A percentile compares a stretch with the other conserved stretches of the same genome.
Evolutionary conservation across 2,329 filamentous ascomycete species (phyloP).

Genomic region (Myriosclerotinia scirpicola): DNA sequence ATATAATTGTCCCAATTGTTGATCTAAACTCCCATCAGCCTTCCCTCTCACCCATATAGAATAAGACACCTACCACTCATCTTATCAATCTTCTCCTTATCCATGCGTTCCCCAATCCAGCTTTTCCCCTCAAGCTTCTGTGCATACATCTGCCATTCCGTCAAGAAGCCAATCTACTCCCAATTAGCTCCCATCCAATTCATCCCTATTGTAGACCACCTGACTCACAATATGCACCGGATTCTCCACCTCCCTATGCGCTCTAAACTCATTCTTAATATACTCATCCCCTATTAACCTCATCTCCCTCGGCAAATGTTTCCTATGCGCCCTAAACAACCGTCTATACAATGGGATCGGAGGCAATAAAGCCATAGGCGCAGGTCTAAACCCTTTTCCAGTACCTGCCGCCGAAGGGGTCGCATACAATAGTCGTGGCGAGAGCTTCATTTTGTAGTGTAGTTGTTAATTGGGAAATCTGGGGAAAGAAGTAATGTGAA

Average conservation of each 20-base stretch:
- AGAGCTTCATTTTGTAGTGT: conserved; percentile 32
- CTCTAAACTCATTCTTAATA: conserved; percentile 87
- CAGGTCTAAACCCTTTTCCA: conserved; percentile 31
- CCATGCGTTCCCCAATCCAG: conserved; percentile 84
- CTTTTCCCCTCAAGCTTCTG: conserved; percentile 85
- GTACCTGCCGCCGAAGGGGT: conserved; percentile 33
- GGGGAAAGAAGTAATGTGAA: conserved; percentile 12
- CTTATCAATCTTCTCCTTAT: conserved; percentile 80
- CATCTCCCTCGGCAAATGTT: conserved; percentile 70
- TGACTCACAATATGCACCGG: conserved; percentile 78
- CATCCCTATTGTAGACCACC: background rate
- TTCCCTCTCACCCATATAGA: background rate
- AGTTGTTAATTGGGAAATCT: conserved; percentile 8
- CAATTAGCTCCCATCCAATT: background rate
- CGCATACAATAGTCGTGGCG: conserved; percentile 34
- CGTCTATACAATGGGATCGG: conserved; percentile 82
- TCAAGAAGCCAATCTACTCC: conserved; percentile 83
- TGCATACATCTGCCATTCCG: conserved; percentile 94
- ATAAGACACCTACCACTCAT: conserved; percentile 73
- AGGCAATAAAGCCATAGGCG: conserved; percentile 39
- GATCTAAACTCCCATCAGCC: conserved; percentile 56
- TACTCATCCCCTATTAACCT: conserved; percentile 88
- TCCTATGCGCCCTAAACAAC: conserved; percentile 81
- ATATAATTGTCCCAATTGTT: conserved; percentile 91
- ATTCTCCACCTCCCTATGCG: conserved; percentile 81